Evolutionary conservation across 345 rosid genomes (phyloP), one percentile per base, ranked within the genome.

Genomic region (Euphorbia lathyris): DNA sequence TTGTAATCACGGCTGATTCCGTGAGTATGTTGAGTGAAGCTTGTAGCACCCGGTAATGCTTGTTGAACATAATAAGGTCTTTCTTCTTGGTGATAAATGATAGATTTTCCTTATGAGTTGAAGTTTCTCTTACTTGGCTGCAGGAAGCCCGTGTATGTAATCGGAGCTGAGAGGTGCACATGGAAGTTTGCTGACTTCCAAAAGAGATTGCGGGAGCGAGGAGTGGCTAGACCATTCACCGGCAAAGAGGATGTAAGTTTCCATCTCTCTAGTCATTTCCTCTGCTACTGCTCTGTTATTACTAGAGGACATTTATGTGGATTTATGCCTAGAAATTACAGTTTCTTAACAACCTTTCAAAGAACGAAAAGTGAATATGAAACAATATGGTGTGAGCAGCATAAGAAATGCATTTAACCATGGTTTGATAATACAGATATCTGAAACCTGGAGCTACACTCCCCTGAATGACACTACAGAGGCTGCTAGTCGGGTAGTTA

Each of bases 111-210:
- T 26, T 17, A 14, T 43, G 16, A 26, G 47, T 14, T 19, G 19
- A 61, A 73, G 72, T 72, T 63, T 20, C 12, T 10, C 63, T 40
- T 58, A 48, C 19, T 42, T 63, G 61, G 53, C 78, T 72, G 40
- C 71, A 58, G 58, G 65, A 77, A 72, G 69, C 76, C 79, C 48
- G 71, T 74, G 38, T 77, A 57, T 47, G 61, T 72, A 47, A 38
- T 63, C 23, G 80, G 76, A 55, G 80, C 80, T n/a, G 70, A 72
- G 64, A 50, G 66, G 40, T 77, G 80, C 34, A 72, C 70, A 0
- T 68, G 80, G 80, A 77, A 77, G 48, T 72, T 77, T 77, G 76
- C 62, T 4, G 80, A 77, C 36, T 77, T 77, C 65, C 80, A 77
- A 40, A 63, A 72, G 62, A 34, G 73, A 38, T 40, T 77, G 55